Evolutionary conservation across 768 basidiomycete species (phyloP).

Genomic region (Auricularia cornea): DNA sequence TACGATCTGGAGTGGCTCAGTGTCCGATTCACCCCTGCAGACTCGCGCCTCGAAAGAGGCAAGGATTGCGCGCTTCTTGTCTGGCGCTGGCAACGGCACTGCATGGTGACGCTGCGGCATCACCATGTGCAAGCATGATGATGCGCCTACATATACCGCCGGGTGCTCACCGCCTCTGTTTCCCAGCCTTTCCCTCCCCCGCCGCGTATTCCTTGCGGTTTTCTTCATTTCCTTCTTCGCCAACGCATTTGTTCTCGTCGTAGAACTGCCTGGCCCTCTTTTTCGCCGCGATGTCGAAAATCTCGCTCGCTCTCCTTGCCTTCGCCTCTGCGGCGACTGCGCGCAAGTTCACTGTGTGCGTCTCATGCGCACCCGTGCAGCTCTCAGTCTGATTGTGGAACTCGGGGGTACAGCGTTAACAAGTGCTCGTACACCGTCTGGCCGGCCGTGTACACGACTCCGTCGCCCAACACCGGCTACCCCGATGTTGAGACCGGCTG

Average conservation of each 20-base stretch:
- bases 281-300: background rate
- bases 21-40: too few relatives aligned
- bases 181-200: too few relatives aligned
- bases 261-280: background rate
- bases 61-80: too few relatives aligned
- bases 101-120: too few relatives aligned
- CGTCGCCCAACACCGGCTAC: background rate
- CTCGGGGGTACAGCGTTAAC: background rate
- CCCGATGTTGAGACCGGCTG: constrained; percentile 8
- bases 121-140: too few relatives aligned
- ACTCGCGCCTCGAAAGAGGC: too few relatives aligned
- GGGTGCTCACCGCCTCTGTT: too few relatives aligned
- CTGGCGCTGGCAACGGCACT: too few relatives aligned
- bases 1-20: too few relatives aligned
- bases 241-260: background rate
- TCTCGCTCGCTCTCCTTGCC: constrained; percentile 1
- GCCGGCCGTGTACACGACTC: constrained; percentile 9
- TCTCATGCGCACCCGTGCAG: background rate
- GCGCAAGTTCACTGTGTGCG: constrained; percentile 6
- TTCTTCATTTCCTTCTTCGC: background rate
- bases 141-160: too few relatives aligned
- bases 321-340: constrained; percentile 1
- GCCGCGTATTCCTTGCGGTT: too few relatives aligned
- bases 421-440: constrained; percentile 4
- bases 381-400: too few relatives aligned